These are phyloP conservation scores for Citrullus mucosospermus DNA, from an alignment of 306 rosid species.

Conservation along the genomic window DNA sequence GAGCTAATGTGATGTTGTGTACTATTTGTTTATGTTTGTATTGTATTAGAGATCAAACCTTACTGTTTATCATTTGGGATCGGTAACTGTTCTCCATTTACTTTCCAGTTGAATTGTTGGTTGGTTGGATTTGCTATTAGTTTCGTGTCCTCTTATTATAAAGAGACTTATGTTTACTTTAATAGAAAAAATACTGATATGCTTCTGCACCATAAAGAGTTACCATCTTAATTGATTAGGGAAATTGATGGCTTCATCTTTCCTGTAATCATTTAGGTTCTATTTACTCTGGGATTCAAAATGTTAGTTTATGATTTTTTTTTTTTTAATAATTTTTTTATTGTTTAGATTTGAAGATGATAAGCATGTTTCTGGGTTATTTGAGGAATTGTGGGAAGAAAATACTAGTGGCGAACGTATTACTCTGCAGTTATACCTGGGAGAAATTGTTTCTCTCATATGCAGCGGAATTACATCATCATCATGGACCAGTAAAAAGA, in stretches of 20 bases:
- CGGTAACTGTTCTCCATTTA: not conserved
- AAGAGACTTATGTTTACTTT: not conserved
- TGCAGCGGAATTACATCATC: conserved; percentile 67
- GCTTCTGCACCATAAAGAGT: not conserved
- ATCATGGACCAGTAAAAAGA: conserved; percentile 77
- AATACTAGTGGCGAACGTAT: conserved; percentile 82
- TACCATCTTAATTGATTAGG: not conserved
- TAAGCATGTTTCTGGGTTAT: conserved; percentile 50
- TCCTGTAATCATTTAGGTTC: not conserved
- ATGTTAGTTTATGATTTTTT: not conserved
- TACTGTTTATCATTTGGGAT: not conserved
- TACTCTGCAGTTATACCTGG: conserved; percentile 70
- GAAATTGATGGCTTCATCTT: not conserved
- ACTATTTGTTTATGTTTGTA: not conserved
- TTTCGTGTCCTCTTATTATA: not conserved
- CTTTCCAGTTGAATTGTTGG: not conserved
- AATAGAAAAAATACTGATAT: not conserved
- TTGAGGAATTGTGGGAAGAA: conserved; percentile 98
- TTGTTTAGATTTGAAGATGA: conserved; percentile 75
- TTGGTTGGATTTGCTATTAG: not conserved
- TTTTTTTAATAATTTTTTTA: not conserved
- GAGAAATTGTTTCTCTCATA: conserved; percentile 71
- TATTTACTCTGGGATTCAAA: not conserved
- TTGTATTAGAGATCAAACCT: not conserved
- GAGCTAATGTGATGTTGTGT: not conserved